These are phyloP conservation scores for Athelia sp. DNA, from an alignment of 1,284 basidiomycete genomes.

Conservation along the genomic window DNA sequence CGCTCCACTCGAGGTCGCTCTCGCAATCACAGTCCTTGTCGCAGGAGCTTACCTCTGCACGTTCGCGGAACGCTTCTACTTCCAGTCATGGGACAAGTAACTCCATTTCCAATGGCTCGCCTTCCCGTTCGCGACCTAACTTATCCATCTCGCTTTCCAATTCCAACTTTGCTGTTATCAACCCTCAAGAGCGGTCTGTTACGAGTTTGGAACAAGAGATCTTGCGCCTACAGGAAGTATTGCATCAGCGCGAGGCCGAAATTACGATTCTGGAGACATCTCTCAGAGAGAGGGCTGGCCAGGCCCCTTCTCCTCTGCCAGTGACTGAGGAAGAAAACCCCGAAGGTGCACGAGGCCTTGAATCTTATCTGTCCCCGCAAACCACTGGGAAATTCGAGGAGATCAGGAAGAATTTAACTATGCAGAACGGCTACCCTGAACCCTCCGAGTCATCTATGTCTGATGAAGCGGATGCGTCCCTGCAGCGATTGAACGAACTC, in stretches of 20 bases:
- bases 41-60: conserved; percentile 91
- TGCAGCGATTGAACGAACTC: conserved; percentile 77
- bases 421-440: conserved; percentile 33
- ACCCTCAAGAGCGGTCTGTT: conserved; percentile 63
- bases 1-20: conserved; percentile 81
- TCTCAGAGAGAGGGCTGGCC: conserved; percentile 47
- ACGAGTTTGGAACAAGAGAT: conserved; percentile 88
- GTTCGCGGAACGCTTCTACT: conserved; percentile 75
- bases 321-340: conserved; percentile 4
- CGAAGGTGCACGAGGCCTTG: conserved; percentile 19
- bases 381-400: conserved; percentile 68
- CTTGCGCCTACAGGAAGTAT: conserved; percentile 83
- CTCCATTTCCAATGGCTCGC: conserved; percentile 42
- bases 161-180: conserved; percentile 22
- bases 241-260: conserved; percentile 85
- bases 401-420: conserved; percentile 59
- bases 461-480: conserved; percentile 60
- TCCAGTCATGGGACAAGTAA: conserved; percentile 69
- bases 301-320: conserved; percentile 2
- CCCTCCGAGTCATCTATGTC: conserved; percentile 24
- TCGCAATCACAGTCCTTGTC: conserved; percentile 89
- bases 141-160: conserved; percentile 54
- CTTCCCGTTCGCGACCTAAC: conserved; percentile 37
- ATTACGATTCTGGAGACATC: conserved; percentile 73
- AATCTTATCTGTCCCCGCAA: conserved; percentile 53